These are phyloP conservation scores for Leishmania gerbilli DNA, from an alignment of 208 protist genomes.

Conservation along the genomic window DNA sequence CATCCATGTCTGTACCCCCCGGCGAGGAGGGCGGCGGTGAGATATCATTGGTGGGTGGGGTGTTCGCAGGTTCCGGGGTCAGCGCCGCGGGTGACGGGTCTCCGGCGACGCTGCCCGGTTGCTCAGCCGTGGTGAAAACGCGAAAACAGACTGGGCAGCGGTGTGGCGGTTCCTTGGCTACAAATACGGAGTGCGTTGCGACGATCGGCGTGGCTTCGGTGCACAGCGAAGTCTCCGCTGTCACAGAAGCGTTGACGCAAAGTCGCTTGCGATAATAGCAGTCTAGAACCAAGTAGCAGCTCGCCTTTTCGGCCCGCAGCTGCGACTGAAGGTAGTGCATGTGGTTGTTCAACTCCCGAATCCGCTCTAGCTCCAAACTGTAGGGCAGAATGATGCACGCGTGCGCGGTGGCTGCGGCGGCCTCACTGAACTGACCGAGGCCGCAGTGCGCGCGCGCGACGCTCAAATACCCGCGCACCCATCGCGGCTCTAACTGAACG, in stretches of 20 bases:
- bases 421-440: constrained; percentile 53
- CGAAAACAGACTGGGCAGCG: constrained; percentile 67
- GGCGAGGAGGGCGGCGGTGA: constrained; percentile 16
- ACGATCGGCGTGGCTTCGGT: constrained; percentile 47
- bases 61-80: not conserved
- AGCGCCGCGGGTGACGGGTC: not conserved
- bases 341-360: constrained; percentile 63
- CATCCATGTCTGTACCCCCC: constrained; percentile 11
- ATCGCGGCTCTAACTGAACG: constrained; percentile 52
- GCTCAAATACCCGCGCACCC: constrained; percentile 67
- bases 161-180: constrained; percentile 11
- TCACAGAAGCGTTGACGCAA: constrained; percentile 10
- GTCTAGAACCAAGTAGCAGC: constrained; percentile 54
- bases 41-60: constrained; percentile 5
- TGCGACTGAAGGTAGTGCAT: constrained; percentile 48
- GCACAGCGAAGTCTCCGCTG: constrained; percentile 31
- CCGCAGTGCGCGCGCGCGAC: constrained; percentile 63
- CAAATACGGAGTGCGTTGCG: constrained; percentile 52
- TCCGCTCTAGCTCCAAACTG: constrained; percentile 55
- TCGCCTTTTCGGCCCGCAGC: constrained; percentile 24
- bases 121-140: constrained; percentile 6
- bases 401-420: constrained; percentile 27
- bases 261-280: constrained; percentile 59
- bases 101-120: not conserved
- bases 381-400: constrained; percentile 54